Conservation (phyloP, 345 rosid genomes). For the Aquilaria yunnanensis region DNA sequence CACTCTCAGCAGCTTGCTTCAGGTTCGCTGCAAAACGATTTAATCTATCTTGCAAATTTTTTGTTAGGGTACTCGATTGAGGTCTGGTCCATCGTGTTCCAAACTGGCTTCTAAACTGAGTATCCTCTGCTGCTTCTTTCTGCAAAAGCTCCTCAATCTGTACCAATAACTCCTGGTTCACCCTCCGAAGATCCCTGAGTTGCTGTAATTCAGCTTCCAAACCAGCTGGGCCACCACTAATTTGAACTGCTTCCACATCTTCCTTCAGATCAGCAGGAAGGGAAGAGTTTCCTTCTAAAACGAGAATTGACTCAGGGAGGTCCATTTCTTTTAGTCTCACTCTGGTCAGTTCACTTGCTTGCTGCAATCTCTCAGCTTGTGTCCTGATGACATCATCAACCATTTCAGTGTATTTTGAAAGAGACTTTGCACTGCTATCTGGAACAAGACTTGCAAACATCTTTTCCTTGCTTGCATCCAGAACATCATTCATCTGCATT, state of each 20-base stretch:
- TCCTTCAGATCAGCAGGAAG: slow-evolving; percentile 79
- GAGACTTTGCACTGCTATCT: slow-evolving; percentile 94
- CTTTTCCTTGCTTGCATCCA: slow-evolving; percentile 98
- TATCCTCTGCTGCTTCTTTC: slow-evolving; percentile 92
- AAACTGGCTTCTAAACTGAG: slow-evolving; percentile 92
- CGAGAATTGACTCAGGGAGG: slow-evolving; percentile 93
- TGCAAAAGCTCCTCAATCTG: slow-evolving; percentile 96
- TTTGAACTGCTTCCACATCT: slow-evolving; percentile 95
- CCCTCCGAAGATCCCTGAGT: slow-evolving; percentile 85
- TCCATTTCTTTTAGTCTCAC: slow-evolving; percentile 99
- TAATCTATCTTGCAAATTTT: slow-evolving; percentile 91
- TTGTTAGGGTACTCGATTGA: slow-evolving; percentile 91
- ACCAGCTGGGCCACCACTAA: slow-evolving; percentile 90
- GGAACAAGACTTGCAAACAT: slow-evolving; percentile 93
- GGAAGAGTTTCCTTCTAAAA: slow-evolving; percentile 69
- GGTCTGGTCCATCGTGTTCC: slow-evolving; percentile 99
- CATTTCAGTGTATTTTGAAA: slow-evolving; percentile 98
- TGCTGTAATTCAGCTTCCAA: slow-evolving; percentile 92
- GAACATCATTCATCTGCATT: slow-evolving; percentile 70
- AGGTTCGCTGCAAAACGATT: slow-evolving; percentile 89
- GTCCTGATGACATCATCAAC: slow-evolving; percentile 88
- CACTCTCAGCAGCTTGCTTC: slow-evolving; percentile 98
- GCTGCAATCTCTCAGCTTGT: slow-evolving; percentile 95
- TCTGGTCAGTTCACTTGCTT: slow-evolving; percentile 89
- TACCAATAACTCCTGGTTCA: slow-evolving; percentile 82